Evolutionary conservation across 202 grass and related monocot genomes (phyloP), one percentile per base, ranked within the genome.

Genomic region (Sporobolus alterniflorus): DNA sequence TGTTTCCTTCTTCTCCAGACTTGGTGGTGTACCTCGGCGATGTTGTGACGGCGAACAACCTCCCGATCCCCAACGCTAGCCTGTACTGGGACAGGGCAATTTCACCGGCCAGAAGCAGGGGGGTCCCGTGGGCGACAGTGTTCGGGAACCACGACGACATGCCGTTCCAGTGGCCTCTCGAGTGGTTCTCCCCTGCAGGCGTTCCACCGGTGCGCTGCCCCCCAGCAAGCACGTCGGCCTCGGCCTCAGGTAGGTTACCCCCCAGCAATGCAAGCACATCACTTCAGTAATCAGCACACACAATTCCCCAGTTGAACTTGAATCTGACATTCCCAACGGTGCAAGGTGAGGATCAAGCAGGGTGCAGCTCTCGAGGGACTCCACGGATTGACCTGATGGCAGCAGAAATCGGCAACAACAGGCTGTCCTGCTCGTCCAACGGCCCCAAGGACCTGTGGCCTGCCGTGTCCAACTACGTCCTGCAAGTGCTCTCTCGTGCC

Each of bases 111-210:
- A 85, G 90, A 73, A 39, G 64, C 39, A 88, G 90, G 28, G 87
- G 89, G 17, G 26, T 95, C 40, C 92, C 92, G 0, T 98, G 92
- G 88, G 82, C 89, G 4, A 71, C 90, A 1, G 71, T 95, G 40
- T 93, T 98, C 86, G 95, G 95, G 5, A 98, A 98, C 88, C 95
- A 98, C 61, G 95, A 95, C 73, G 95, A 98, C 69, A 88, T 87
- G 66, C 12, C 87, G 33, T 98, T 98, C 86, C 86, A 90, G 67
- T 98, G 95, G 95, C 95, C 92, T 57, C 65, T 76, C 9, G 90
- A 98, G 36, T 98, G 95, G 95, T 98, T 98, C 70, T 98, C 95
- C 63, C 76, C 88, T 1, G 47, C 76, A 51, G 86, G 95, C 11
- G 52, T 98, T 26, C 95, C 95, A 1, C 72, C 84, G 12, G 11